Base-by-base conservation (phyloP, 306 rosid species). In the Arachis hypogaea region DNA sequence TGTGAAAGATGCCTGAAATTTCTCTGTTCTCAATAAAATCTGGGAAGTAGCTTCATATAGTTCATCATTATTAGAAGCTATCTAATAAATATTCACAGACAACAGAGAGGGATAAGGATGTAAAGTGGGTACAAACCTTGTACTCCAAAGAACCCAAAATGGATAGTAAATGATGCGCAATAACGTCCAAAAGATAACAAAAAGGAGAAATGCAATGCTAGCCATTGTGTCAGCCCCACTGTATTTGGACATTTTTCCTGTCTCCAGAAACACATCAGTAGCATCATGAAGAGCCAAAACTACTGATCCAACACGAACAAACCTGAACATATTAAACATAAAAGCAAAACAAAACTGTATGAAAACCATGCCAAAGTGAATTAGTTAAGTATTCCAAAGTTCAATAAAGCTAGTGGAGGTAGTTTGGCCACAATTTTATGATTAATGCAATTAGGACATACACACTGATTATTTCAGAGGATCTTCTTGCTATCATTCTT, bases 261-360 rank as follows among this genome's bases (percentile, higher is more conserved):
- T 83, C 86, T 94, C 98, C 76, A 94, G 85, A 84, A 91, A 94
- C 78, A 94, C 91, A 76, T 94, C 98, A 68, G 84, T 86, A 7
- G 90, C 95, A 84, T 94, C 98, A 79, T 94, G 98, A 86, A 94
- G 86, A 69, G 98, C 97, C 46, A 94, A 90, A 78, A 94, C 92
- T 78, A 94, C 72, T 46, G 98, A 89, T 63, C 98, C 98, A 60
- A 87, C 90, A 10, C 98, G 97, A 63, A 77, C 85, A 89, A 94
- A 94, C 85, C 98, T 94, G 92, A 83, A 81, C 56, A 64, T 62
- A 72, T 60, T 28, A 65, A 64, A 77, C 61, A 79, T 7, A 57
- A 30, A 77, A 77, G 77, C 11, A 66, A 42, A 73, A 82, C 57
- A 71, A 38, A 18, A 63, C 14, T 3, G 18, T 10, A 57, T 33